Conservation (phyloP, 805 yeast genomes). For the Kazachstania psychrophila region DNA sequence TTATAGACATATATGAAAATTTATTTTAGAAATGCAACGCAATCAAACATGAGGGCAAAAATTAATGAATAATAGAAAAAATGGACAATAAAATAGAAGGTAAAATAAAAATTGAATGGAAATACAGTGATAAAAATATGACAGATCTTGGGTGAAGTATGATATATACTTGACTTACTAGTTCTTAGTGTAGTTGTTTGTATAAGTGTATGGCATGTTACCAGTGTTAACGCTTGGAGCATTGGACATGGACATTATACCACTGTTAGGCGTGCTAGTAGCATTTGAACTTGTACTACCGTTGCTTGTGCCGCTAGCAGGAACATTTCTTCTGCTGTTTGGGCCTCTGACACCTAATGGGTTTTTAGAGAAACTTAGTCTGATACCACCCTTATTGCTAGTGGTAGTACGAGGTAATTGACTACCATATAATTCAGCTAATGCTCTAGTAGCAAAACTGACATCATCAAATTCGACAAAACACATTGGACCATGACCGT, state of each 20-base stretch:
- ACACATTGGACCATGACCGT: conserved; percentile 95
- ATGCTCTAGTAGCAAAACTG: conserved; percentile 82
- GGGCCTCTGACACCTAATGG: conserved; percentile 93
- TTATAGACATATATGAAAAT: too few relatives aligned
- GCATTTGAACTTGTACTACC: conserved; percentile 5
- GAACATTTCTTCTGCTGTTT: conserved; percentile 36
- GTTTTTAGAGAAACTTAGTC: conserved; percentile 88
- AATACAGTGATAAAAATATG: neutral
- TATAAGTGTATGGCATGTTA: conserved; percentile 1
- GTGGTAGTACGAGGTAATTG: conserved; percentile 69
- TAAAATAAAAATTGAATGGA: neutral
- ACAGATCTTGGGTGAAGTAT: too few relatives aligned
- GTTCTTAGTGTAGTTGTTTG: conserved; percentile 1
- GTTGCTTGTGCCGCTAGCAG: conserved; percentile 8
- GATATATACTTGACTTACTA: too few relatives aligned
- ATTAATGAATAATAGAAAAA: too few relatives aligned
- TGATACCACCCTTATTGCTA: conserved; percentile 75
- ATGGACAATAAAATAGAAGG: neutral
- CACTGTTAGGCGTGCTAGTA: neutral
- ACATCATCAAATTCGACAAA: conserved; percentile 98
- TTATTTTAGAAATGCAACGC: too few relatives aligned
- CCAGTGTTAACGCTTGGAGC: neutral
- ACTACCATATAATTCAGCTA: conserved; percentile 89
- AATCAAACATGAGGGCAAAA: too few relatives aligned
- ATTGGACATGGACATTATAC: neutral